Percentiles rank a stretch among this genome's conserved stretches.
Evolutionary conservation across 106 monocot genomes (phyloP).

Genomic region (Narthecium ossifragum): DNA sequence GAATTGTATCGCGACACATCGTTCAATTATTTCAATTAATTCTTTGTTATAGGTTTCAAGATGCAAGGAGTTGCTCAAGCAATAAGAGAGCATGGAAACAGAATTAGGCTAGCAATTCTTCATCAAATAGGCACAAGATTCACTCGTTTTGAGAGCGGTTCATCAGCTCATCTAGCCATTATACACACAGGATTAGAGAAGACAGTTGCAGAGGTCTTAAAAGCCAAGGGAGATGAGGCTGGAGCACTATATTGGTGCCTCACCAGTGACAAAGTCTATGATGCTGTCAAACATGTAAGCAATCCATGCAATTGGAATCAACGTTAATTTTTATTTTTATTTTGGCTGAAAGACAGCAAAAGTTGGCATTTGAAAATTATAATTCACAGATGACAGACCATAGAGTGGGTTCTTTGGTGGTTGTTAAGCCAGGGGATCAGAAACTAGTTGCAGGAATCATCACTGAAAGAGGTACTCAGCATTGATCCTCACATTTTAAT

Average conservation of each 20-base stretch:
- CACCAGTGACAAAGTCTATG: conserved; percentile 39
- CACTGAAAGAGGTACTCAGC: conserved; percentile 62
- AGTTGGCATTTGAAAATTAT: background rate
- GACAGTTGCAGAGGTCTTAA: conserved; percentile 50
- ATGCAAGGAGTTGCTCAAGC: conserved; percentile 47
- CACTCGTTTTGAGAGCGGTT: conserved; percentile 20
- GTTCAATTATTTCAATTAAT: too few relatives aligned
- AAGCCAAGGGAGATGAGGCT: conserved; percentile 36
- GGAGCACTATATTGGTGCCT: conserved; percentile 33
- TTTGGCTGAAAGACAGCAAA: background rate
- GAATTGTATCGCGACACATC: too few relatives aligned
- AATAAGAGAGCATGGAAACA: conserved; percentile 30
- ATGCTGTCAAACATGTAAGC: conserved; percentile 52
- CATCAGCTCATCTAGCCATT: conserved; percentile 8
- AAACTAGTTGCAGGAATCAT: conserved; percentile 50
- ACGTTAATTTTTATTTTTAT: too few relatives aligned
- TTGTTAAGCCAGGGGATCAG: conserved; percentile 52
- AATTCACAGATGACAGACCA: conserved; percentile 47
- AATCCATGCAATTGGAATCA: too few relatives aligned
- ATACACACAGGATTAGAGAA: conserved; percentile 50
- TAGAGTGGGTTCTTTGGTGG: conserved; percentile 50
- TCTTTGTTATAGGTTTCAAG: too few relatives aligned
- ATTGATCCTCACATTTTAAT: background rate
- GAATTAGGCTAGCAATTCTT: conserved; percentile 34
- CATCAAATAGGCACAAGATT: conserved; percentile 30